These are phyloP conservation scores for Boehmeria nivea DNA, from an alignment of 306 rosid species.

Conservation along the genomic window DNA sequence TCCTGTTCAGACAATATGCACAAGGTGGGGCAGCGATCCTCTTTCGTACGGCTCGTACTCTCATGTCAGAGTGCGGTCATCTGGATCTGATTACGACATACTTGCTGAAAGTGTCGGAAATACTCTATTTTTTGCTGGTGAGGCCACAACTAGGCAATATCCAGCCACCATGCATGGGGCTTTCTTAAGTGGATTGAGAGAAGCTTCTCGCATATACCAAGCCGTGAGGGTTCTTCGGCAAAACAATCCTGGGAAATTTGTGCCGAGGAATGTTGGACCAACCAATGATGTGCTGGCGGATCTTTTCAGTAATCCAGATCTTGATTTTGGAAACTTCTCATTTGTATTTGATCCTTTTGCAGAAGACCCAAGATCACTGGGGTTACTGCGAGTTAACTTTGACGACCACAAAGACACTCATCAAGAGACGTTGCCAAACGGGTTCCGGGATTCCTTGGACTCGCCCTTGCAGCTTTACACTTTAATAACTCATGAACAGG, in stretches of 20 bases:
- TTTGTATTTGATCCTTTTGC: constrained; percentile 52
- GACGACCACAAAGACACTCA: constrained; percentile 30
- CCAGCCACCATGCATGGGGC: constrained; percentile 99
- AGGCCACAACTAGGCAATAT: constrained; percentile 86
- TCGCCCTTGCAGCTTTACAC: constrained; percentile 57
- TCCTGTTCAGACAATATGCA: constrained; percentile 79
- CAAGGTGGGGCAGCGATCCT: constrained; percentile 93
- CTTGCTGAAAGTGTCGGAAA: constrained; percentile 82
- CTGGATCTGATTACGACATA: constrained; percentile 78
- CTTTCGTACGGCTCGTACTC: constrained; percentile 89
- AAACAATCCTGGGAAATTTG: constrained; percentile 35
- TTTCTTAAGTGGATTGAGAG: constrained; percentile 86
- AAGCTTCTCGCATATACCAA: constrained; percentile 65
- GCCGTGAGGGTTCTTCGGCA: constrained; percentile 30
- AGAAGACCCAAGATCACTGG: constrained; percentile 52
- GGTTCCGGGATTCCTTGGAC: constrained; percentile 30
- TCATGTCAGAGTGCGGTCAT: constrained; percentile 74
- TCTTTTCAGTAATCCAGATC: constrained; percentile 68
- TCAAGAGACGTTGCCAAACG: constrained; percentile 26
- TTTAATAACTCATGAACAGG: constrained; percentile 63
- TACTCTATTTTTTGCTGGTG: constrained; percentile 86
- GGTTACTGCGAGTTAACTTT: constrained; percentile 55
- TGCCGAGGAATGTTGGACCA: constrained; percentile 42
- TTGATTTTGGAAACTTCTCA: constrained; percentile 52
- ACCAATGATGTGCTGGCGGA: constrained; percentile 40